These are phyloP conservation scores for Chalciporus pseudorubinellus DNA, from an alignment of 768 basidiomycete species.

Conservation along the genomic window DNA sequence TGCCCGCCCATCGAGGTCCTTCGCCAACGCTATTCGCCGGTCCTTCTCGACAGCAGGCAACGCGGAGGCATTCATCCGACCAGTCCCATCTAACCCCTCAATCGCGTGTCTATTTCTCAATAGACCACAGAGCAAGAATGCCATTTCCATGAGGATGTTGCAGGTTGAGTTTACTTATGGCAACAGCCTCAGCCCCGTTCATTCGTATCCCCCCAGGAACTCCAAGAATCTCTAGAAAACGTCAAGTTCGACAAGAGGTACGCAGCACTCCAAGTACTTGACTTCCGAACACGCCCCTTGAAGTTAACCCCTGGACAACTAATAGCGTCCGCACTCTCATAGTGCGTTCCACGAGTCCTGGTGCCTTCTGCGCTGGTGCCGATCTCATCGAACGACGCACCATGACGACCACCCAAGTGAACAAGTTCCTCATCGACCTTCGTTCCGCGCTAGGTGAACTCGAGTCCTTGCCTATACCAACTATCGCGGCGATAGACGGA, in stretches of 20 bases:
- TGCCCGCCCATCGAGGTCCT: neutral
- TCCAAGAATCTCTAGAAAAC: constrained; percentile 64
- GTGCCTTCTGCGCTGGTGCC: constrained; percentile 89
- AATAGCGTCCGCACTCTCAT: constrained; percentile 74
- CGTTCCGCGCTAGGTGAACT: constrained; percentile 69
- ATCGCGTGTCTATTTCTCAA: constrained; percentile 76
- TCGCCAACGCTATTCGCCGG: constrained; percentile 6
- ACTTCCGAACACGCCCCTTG: neutral
- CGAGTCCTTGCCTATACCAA: constrained; percentile 84
- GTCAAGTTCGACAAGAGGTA: constrained; percentile 69
- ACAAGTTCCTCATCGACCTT: constrained; percentile 74
- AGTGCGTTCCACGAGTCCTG: constrained; percentile 72
- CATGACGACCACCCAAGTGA: constrained; percentile 74
- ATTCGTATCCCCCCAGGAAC: constrained; percentile 48
- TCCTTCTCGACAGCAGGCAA: constrained; percentile 19
- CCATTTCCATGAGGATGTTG: constrained; percentile 73
- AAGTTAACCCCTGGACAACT: neutral
- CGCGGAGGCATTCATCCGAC: constrained; percentile 47
- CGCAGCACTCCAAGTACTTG: constrained; percentile 6
- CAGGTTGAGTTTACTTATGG: constrained; percentile 43
- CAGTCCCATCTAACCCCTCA: constrained; percentile 54
- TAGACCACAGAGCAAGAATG: constrained; percentile 81
- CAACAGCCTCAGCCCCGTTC: neutral
- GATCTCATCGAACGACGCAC: constrained; percentile 83
- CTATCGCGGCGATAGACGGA: constrained; percentile 90